Base-by-base conservation (phyloP, 2,329 filamentous ascomycete species). In the Paraconiothyrium sp. region DNA sequence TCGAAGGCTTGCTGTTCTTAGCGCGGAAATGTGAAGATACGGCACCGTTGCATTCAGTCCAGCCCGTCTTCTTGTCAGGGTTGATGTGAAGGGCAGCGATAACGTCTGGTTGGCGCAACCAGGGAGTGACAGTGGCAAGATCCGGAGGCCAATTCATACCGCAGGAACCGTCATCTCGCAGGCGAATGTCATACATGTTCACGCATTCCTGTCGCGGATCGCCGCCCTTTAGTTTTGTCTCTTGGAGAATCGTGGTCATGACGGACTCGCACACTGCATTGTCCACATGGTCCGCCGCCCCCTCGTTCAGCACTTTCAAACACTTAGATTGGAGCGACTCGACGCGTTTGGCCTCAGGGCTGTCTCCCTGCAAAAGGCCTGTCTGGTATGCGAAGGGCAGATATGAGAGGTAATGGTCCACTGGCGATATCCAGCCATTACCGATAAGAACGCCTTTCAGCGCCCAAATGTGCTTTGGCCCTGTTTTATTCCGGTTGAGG, bases 141-240 rank as follows among this genome's bases (percentile, higher is more conserved):
- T 99, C 95, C 66, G 93, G 91, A 35, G 95, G 95, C 96, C 96
- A 99, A 81, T 93, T 94, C 94, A 97, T 97, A 68, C 95, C 95
- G 78, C 95, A 99, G 65, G 90, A 90, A 4, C 92, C 91, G 7
- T 82, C 82, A 78, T 99, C 95, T 66, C 84, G 89, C 50, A 97
- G 85, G 50, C 94, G 92, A 57, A 98, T 86, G 77, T 99, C 95
- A 79, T 99, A 99, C 92, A 98, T 97, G 81, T 99, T 99, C 76
- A 89, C 78, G 78, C 96, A 99, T 72, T 88, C 78, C 20, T 78
- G 72, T 46, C 86, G 77, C 54, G 84, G 83, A 59, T 85, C 78
- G 22, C 84, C 82, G 14, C 82, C 82, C 39, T 81, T 82, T 56
- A 86, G 84, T 61, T 84, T 81, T 2, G 92, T 94, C 51, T 89